A percentile compares a stretch with the other conserved stretches of the same genome.
These are phyloP conservation scores for Trichoderma sp. DNA, from an alignment of 2,329 filamentous ascomycete genomes.

Conservation along the genomic window DNA sequence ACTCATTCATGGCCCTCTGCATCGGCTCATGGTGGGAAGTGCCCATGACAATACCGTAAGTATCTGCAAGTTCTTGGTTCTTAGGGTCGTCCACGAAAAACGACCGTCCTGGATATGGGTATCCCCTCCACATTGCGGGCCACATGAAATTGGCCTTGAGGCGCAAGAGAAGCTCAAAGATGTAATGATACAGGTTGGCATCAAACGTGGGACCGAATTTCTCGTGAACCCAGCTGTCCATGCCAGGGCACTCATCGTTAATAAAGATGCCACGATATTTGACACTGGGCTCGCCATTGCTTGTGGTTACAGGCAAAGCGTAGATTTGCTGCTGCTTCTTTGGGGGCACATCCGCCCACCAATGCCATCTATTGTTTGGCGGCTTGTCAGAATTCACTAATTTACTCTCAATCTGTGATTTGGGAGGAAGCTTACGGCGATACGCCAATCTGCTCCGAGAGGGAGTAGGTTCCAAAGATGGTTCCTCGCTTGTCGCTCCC, in stretches of 20 bases:
- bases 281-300: constrained; percentile 50
- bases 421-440: constrained; percentile 41
- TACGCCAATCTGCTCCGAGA: constrained; percentile 61
- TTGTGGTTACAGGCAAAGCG: constrained; percentile 37
- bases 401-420: not conserved
- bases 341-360: constrained; percentile 57
- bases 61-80: constrained; percentile 59
- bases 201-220: constrained; percentile 49
- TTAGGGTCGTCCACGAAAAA: constrained; percentile 62
- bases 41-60: constrained; percentile 63
- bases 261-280: constrained; percentile 62
- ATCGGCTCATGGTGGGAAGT: constrained; percentile 66
- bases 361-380: constrained; percentile 47
- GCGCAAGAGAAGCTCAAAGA: constrained; percentile 63
- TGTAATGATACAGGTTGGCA: constrained; percentile 56
- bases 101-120: constrained; percentile 48
- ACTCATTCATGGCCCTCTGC: constrained; percentile 55
- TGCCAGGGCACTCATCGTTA: constrained; percentile 49
- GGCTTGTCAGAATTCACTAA: not conserved
- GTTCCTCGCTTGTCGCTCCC: constrained; percentile 59
- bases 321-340: constrained; percentile 48
- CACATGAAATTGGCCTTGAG: constrained; percentile 63
- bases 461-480: constrained; percentile 59
- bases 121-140: constrained; percentile 63
- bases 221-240: constrained; percentile 57